Evolutionary conservation across 805 yeast genomes (phyloP), one percentile per base, ranked within the genome.

Genomic region (Ogataea angusta): DNA sequence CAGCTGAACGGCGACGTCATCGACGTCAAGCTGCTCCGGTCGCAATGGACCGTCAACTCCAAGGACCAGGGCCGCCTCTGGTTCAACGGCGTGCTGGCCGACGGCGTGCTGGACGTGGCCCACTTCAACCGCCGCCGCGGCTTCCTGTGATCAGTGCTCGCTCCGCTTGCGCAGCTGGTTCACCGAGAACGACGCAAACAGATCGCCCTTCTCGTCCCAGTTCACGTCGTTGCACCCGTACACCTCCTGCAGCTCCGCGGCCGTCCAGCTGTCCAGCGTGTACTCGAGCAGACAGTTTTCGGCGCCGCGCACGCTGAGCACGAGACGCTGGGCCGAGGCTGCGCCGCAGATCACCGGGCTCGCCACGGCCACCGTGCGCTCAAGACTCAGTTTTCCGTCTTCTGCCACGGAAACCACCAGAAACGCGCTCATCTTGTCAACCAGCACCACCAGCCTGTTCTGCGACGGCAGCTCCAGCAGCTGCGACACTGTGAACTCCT

Each of bases 111-210:
- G 4, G 63, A 60, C 45, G 42, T 36, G 9, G n/a, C 37, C 4
- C 47, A 45, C 28, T 63, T 47, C 45, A 42, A 59, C 36, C 42
- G 46, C 26, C 32, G 41, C 10, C 31, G 47, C 15, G 59, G 57
- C 2, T 62, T 55, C 40, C 19, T 62, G 16, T 60, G 42, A 46
- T 59, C 59, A 79, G 57, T 79, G 82, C 51, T 80, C 85, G 56
- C 84, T 75, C 62, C 85, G 71, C 60, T 80, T 80, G 55, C 85
- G 74, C 47, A 80, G 63, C 30, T 73, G 67, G 42, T 69, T 69
- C 25, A 73, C 66, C 27, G 70, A 68, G 56, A 77, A 78, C 45
- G 80, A 68, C 12, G 85, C 83, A 49, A 75, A 65, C 31, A 71
- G 54, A 30, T 62, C 62, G 2, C 70, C 72, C 2, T 59, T 57